Percentiles rank a stretch among this genome's conserved stretches.
These are phyloP conservation scores for Podochytrium sp. DNA, from an alignment of 192 early-diverging fungal species.

Conservation along the genomic window DNA sequence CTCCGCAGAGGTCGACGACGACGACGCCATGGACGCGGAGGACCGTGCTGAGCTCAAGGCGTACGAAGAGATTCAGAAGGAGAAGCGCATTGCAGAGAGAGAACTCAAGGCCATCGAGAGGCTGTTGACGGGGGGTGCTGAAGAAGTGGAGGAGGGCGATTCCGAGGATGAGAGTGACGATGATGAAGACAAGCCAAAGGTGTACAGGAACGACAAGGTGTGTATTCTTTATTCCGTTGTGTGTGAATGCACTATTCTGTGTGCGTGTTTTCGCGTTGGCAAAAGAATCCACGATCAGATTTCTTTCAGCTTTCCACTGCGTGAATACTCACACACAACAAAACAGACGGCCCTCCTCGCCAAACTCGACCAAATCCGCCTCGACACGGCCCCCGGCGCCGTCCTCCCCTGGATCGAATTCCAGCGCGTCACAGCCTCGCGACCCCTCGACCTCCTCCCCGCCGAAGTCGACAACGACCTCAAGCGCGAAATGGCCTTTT, in stretches of 20 bases:
- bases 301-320: neutral
- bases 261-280: too few relatives aligned
- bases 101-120: conserved; percentile 43
- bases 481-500: conserved; percentile 91
- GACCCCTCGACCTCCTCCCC: conserved; percentile 32
- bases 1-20: conserved; percentile 20
- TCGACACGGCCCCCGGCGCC: conserved; percentile 28
- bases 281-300: too few relatives aligned
- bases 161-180: conserved; percentile 28
- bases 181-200: conserved; percentile 8
- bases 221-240: too few relatives aligned
- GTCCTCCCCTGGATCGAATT: conserved; percentile 57
- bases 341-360: conserved; percentile 45
- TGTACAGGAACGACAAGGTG: conserved; percentile 17
- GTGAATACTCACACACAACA: too few relatives aligned
- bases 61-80: conserved; percentile 35
- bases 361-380: conserved; percentile 46
- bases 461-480: conserved; percentile 83
- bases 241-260: neutral
- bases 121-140: conserved; percentile 10
- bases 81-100: conserved; percentile 40
- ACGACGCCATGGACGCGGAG: conserved; percentile 15
- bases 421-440: conserved; percentile 41
- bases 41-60: conserved; percentile 23
- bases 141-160: conserved; percentile 35